Percentiles rank a stretch among this genome's conserved stretches.
phyloP scores from a whole-genome alignment of 257 asterid genomes.

The Schizonepeta tenuifolia region DNA sequence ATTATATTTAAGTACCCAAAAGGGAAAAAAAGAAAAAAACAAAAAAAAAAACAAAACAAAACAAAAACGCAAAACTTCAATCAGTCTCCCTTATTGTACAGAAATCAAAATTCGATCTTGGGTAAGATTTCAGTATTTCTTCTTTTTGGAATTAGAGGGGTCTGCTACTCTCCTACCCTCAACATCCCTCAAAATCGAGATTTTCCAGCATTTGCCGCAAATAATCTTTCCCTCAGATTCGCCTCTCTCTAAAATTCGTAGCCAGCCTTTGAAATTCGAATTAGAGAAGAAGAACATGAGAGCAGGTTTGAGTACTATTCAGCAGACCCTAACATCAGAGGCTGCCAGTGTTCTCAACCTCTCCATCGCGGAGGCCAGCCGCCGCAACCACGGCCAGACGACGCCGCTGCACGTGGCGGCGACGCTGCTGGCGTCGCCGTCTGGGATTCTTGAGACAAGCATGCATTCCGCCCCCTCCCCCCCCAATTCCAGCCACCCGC shows the following conservation, averaged over 20 bases:
- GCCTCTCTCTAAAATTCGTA: no score
- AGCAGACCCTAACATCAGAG: conserved; percentile 87
- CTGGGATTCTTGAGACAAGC: conserved; percentile 82
- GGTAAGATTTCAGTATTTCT: conserved; percentile 23
- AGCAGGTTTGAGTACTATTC: conserved; percentile 84
- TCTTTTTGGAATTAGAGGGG: conserved; percentile 12
- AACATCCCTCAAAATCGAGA: not conserved
- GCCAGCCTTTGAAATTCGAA: conserved; percentile 1
- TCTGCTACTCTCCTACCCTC: conserved; percentile 18
- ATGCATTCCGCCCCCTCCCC: conserved; percentile 90
- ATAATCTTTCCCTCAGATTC: conserved; percentile 18
- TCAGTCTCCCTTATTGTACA: conserved; percentile 26
- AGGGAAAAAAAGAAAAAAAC: no score
- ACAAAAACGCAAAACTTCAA: conserved; percentile 11
- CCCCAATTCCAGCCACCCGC: conserved; percentile 91
- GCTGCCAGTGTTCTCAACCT: conserved; percentile 79
- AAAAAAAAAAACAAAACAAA: not conserved
- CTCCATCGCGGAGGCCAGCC: conserved; percentile 81
- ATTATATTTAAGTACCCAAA: conserved; percentile 9
- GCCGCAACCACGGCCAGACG: conserved; percentile 91
- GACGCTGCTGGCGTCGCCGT: conserved; percentile 75
- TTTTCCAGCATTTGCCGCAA: conserved; percentile 18
- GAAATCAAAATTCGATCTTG: conserved; percentile 33
- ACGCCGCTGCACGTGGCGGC: conserved; percentile 98
- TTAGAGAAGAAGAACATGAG: conserved; percentile 57